Evolutionary conservation across 176 grass and related monocot genomes (phyloP).

Genomic region (Carex myosuroides): DNA sequence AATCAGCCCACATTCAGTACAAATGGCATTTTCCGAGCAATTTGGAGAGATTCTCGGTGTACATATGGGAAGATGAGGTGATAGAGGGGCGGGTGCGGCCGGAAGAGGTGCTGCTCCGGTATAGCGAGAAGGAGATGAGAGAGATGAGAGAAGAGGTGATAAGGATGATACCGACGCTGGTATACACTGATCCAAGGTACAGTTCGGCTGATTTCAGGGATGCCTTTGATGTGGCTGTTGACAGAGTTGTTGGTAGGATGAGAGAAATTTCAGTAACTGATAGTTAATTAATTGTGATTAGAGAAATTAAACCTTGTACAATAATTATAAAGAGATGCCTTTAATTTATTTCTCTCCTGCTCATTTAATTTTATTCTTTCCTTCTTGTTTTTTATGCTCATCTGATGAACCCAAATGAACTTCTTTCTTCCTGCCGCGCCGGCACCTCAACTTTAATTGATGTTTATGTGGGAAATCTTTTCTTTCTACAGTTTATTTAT

Average conservation of each 20-base stretch:
- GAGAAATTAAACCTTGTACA: neutral
- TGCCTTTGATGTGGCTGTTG: slow-evolving; percentile 47
- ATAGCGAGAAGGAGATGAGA: slow-evolving; percentile 15
- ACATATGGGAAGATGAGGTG: slow-evolving; percentile 48
- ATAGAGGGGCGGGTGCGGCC: slow-evolving; percentile 38
- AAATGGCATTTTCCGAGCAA: slow-evolving; percentile 44
- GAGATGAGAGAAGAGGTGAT: slow-evolving; percentile 66
- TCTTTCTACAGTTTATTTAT: no score
- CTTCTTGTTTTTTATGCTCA: neutral
- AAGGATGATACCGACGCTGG: slow-evolving; percentile 45
- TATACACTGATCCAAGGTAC: slow-evolving; percentile 45
- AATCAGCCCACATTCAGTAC: slow-evolving; percentile 47
- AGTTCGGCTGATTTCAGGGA: slow-evolving; percentile 11
- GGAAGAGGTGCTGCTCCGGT: slow-evolving; percentile 46
- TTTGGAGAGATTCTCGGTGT: slow-evolving; percentile 48
- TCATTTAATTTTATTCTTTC: neutral
- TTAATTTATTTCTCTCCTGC: neutral
- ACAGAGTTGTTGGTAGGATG: slow-evolving; percentile 39
- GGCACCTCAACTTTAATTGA: no score
- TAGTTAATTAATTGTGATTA: neutral
- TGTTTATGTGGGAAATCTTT: no score
- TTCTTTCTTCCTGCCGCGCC: no score
- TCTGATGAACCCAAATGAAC: no score
- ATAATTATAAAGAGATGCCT: neutral
- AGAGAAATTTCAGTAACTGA: neutral